A percentile compares a stretch with the other conserved stretches of the same genome.
phyloP scores from a whole-genome alignment of 257 asterid species.

The Rehmannia glutinosa region DNA sequence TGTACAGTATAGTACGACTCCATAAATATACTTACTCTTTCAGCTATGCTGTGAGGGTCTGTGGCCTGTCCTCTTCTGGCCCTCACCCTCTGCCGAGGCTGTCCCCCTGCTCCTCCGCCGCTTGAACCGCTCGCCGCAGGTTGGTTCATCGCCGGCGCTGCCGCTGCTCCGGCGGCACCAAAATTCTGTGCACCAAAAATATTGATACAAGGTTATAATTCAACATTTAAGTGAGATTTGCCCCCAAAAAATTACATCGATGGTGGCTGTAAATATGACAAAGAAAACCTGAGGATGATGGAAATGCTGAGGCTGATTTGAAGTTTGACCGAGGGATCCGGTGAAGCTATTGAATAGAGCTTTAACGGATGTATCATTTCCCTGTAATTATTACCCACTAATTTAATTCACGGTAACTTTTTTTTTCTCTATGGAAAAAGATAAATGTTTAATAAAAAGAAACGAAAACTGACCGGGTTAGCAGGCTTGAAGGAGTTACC shows the following conservation, averaged over 20 bases:
- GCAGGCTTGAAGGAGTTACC: constrained; percentile 39
- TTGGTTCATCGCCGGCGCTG: constrained; percentile 26
- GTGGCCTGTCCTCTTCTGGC: constrained; percentile 94
- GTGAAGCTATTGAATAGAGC: constrained; percentile 68
- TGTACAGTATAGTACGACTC: constrained; percentile 22
- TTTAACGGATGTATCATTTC: constrained; percentile 57
- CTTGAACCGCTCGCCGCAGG: constrained; percentile 21
- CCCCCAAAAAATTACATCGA: too few species aligned
- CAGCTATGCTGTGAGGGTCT: constrained; percentile 95
- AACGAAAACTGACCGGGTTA: constrained; percentile 37
- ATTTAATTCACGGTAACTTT: background rate
- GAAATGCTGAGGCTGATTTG: constrained; percentile 58
- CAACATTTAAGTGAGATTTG: too few species aligned
- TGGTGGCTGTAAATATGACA: background rate
- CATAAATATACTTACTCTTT: constrained; percentile 49
- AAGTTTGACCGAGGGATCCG: constrained; percentile 69
- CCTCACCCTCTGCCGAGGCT: constrained; percentile 67
- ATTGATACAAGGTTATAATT: too few species aligned
- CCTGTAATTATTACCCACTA: constrained; percentile 31
- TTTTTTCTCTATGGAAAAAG: background rate
- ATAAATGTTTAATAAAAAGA: background rate
- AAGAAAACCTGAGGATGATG: constrained; percentile 52
- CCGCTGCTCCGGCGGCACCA: constrained; percentile 27
- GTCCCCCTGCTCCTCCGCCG: constrained; percentile 38
- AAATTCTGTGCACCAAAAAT: constrained; percentile 31